Conservation (phyloP, 2,329 filamentous ascomycete genomes). For the Pestalotiopsis fici region DNA sequence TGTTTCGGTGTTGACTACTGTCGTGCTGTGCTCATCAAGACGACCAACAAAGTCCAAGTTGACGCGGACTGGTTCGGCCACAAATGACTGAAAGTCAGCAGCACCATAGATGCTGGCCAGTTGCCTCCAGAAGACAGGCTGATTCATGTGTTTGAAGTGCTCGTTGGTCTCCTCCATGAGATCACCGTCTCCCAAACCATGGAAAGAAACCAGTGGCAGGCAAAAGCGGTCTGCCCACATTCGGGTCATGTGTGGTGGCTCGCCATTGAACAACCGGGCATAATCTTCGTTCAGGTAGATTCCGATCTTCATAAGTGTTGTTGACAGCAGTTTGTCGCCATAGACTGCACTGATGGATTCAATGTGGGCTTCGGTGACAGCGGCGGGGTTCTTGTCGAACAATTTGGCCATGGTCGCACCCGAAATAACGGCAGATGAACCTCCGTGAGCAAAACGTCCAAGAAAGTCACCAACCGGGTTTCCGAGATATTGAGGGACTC, state of each 20-base stretch:
- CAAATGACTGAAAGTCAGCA: constrained; percentile 38
- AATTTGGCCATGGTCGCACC: constrained; percentile 48
- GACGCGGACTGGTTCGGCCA: constrained; percentile 33
- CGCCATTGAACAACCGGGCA: constrained; percentile 57
- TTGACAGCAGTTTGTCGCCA: constrained; percentile 56
- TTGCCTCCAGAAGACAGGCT: constrained; percentile 50
- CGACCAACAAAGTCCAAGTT: constrained; percentile 53
- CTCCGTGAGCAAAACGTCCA: constrained; percentile 57
- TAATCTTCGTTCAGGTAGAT: constrained; percentile 58
- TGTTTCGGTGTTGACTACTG: constrained; percentile 35
- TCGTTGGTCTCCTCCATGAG: constrained; percentile 47
- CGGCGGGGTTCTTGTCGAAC: constrained; percentile 39
- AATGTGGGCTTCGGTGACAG: constrained; percentile 44
- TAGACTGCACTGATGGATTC: constrained; percentile 52
- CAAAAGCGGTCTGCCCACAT: constrained; percentile 53
- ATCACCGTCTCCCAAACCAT: constrained; percentile 45
- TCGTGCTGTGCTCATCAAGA: constrained; percentile 42
- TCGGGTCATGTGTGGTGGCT: constrained; percentile 48
- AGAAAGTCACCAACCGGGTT: constrained; percentile 60
- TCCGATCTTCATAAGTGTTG: constrained; percentile 52
- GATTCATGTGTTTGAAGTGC: constrained; percentile 36
- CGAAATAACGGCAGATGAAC: constrained; percentile 55
- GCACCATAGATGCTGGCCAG: constrained; percentile 50
- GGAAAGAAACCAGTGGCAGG: constrained; percentile 55
- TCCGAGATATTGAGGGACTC: constrained; percentile 51